Evolutionary conservation across 352 stramenopile genomes (phyloP).

Genomic region (Globisporangium recalcitrans): DNA sequence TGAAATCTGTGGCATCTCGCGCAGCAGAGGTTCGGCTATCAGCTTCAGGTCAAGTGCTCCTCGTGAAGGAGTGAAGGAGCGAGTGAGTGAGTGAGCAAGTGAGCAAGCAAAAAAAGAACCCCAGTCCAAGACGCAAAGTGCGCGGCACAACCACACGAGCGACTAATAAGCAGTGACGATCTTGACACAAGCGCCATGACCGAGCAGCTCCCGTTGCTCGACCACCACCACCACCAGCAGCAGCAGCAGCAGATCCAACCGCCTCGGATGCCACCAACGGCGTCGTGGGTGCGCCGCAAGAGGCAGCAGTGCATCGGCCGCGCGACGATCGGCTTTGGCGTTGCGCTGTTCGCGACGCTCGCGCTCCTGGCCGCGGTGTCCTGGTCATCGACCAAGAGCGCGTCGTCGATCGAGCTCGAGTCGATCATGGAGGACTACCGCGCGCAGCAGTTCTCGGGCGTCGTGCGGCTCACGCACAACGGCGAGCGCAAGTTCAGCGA

Average conservation of each 20-base stretch:
- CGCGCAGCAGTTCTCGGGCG: constrained; percentile 42
- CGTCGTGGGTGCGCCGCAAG: background rate
- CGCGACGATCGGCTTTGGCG: constrained; percentile 28
- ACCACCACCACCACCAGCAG: no score
- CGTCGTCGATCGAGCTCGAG: constrained; percentile 28
- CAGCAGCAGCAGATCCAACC: background rate
- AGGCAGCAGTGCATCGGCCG: constrained; percentile 21
- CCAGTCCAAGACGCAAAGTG: background rate
- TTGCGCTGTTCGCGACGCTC: constrained; percentile 28
- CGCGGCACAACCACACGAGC: background rate
- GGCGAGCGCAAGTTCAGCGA: constrained; percentile 40
- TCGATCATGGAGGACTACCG: constrained; percentile 24
- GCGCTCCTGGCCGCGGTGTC: constrained; percentile 30
- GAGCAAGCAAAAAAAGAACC: background rate
- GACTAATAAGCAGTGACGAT: background rate
- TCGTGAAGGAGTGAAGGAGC: no score
- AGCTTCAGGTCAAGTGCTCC: background rate
- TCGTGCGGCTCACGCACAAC: constrained; percentile 46
- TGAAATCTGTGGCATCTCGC: background rate
- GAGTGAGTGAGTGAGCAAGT: background rate
- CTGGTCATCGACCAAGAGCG: constrained; percentile 26
- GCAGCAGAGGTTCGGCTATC: no score
- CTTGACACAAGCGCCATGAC: background rate
- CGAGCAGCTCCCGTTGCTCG: background rate
- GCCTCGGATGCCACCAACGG: background rate